These are phyloP conservation scores for Trichophyton rubrum DNA, from an alignment of 2,329 filamentous ascomycete species.

Conservation along the genomic window DNA sequence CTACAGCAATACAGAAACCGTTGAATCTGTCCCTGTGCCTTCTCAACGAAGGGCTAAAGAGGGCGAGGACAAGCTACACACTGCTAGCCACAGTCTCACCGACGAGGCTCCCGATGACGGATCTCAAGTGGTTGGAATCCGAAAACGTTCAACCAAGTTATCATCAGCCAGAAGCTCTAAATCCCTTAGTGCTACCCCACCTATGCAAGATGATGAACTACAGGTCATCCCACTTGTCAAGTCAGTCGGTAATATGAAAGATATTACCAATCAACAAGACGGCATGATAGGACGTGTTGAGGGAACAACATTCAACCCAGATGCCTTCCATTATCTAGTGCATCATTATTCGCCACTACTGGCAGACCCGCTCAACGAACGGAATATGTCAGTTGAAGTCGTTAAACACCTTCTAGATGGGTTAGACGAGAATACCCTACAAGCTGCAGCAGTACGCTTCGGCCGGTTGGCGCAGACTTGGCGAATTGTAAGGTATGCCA, in stretches of 20 bases:
- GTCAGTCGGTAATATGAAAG: conserved; percentile 32
- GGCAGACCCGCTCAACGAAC: conserved; percentile 17
- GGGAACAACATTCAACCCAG: conserved; percentile 33
- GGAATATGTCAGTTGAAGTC: conserved; percentile 16
- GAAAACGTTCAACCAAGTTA: conserved; percentile 34
- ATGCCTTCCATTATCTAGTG: conserved; percentile 32
- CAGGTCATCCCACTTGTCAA: conserved; percentile 41
- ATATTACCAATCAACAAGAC: conserved; percentile 33
- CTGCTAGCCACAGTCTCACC: conserved; percentile 37
- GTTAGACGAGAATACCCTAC: conserved; percentile 43
- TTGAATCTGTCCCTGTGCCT: conserved; percentile 3
- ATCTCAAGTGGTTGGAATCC: conserved; percentile 39
- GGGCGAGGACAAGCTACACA: conserved; percentile 36
- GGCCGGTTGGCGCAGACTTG: conserved; percentile 46
- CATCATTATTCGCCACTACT: conserved; percentile 32
- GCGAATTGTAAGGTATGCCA: conserved; percentile 42
- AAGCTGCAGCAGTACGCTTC: conserved; percentile 39
- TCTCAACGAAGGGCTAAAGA: conserved; percentile 27
- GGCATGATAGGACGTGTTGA: conserved; percentile 40
- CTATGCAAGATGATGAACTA: conserved; percentile 34
- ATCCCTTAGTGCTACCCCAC: conserved; percentile 43
- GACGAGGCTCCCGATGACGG: conserved; percentile 48
- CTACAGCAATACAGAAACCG: conserved; percentile 26
- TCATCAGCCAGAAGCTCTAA: conserved; percentile 38
- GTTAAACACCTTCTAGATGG: conserved; percentile 28